Percentiles rank a stretch among this genome's conserved stretches.
phyloP scores from a whole-genome alignment of 352 stramenopile genomes.

The Thalassiosira sp. region DNA sequence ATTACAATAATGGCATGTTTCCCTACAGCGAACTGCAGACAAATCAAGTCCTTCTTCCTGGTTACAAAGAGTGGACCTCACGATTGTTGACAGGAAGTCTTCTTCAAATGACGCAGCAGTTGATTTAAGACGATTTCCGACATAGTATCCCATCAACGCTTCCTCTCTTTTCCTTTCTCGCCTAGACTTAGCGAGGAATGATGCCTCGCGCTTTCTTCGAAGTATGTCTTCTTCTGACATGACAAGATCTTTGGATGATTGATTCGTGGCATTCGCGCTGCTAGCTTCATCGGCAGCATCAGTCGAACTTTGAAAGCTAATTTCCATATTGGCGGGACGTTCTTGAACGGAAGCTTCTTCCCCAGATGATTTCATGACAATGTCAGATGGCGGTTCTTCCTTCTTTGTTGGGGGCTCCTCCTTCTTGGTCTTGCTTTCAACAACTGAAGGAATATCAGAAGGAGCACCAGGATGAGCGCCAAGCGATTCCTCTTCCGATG shows the following conservation, averaged over 20 bases:
- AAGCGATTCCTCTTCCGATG: conserved; percentile 28
- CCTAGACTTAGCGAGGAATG: conserved; percentile 46
- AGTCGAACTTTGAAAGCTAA: conserved; percentile 41
- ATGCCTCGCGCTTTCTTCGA: conserved; percentile 47
- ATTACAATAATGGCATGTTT: conserved; percentile 79
- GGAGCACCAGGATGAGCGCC: conserved; percentile 17
- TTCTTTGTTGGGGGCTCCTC: conserved; percentile 21
- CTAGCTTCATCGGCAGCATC: conserved; percentile 30
- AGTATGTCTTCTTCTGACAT: conserved; percentile 45
- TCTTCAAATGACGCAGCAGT: conserved; percentile 81
- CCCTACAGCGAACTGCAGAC: conserved; percentile 59
- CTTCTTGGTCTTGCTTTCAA: conserved; percentile 26
- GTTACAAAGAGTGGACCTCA: conserved; percentile 68
- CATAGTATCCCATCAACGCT: conserved; percentile 55
- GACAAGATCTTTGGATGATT: conserved; percentile 18
- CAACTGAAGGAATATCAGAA: conserved; percentile 29
- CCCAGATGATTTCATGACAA: conserved; percentile 27
- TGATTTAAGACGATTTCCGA: conserved; percentile 67
- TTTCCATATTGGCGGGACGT: conserved; percentile 34
- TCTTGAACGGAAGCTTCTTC: conserved; percentile 21
- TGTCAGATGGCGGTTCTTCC: conserved; percentile 14
- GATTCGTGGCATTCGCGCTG: conserved; percentile 13
- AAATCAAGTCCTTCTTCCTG: conserved; percentile 68
- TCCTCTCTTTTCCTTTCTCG: conserved; percentile 63
- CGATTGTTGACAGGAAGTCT: conserved; percentile 71